Conservation (phyloP, 2,329 filamentous ascomycete species). For the Colletotrichum caudatum region DNA sequence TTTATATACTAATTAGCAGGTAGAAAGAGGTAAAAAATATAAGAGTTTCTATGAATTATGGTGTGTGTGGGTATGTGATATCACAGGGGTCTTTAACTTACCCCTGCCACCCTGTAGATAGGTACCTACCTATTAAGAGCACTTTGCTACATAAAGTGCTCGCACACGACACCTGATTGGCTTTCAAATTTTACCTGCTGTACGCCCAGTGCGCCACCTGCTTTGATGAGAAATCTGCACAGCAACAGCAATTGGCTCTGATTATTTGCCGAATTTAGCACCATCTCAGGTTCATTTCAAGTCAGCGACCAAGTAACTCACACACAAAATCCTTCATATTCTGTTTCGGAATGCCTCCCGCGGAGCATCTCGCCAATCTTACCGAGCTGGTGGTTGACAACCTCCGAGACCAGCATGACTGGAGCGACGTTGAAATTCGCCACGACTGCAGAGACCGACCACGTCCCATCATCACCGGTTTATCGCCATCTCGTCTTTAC, state of each 20-base stretch:
- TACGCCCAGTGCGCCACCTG: slow-evolving; percentile 4
- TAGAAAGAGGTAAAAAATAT: no score
- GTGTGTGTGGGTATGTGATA: no score
- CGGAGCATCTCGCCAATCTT: slow-evolving; percentile 43
- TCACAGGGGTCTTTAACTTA: no score
- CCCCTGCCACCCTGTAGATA: no score
- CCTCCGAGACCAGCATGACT: slow-evolving; percentile 80
- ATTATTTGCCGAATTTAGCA: background rate
- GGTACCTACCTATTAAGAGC: background rate
- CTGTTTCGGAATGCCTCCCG: slow-evolving; percentile 11
- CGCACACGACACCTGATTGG: background rate
- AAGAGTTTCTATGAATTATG: no score
- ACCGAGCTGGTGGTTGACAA: slow-evolving; percentile 72
- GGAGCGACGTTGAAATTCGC: slow-evolving; percentile 71
- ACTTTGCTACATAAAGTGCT: background rate
- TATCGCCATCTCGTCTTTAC: slow-evolving; percentile 80
- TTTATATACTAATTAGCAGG: no score
- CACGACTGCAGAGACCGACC: slow-evolving; percentile 56
- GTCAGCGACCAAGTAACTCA: background rate
- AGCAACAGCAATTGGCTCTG: background rate
- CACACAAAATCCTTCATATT: background rate
- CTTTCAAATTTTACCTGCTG: background rate
- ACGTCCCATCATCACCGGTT: slow-evolving; percentile 76
- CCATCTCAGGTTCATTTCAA: background rate
- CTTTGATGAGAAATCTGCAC: slow-evolving; percentile 26